Evolutionary conservation across 352 stramenopile genomes (phyloP).

Genomic region (Peronospora farinosa): DNA sequence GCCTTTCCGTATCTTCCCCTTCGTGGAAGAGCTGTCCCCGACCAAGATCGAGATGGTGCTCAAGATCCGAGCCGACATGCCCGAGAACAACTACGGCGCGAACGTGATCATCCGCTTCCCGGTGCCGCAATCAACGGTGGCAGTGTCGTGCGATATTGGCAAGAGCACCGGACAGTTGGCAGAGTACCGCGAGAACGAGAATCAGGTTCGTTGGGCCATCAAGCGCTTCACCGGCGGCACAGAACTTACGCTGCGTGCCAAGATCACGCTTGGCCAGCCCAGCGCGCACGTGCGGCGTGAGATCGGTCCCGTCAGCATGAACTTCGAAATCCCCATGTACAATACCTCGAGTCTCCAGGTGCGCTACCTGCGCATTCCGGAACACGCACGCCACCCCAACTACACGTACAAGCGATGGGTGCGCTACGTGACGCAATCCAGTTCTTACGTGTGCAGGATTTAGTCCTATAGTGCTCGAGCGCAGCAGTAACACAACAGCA

Average conservation of each 20-base stretch:
- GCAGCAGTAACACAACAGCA: slow-evolving; percentile 16
- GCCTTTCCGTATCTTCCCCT: slow-evolving; percentile 97
- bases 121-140: slow-evolving; percentile 84
- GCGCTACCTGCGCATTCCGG: slow-evolving; percentile 95
- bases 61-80: slow-evolving; percentile 90
- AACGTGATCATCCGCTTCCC: slow-evolving; percentile 95
- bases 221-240: slow-evolving; percentile 94
- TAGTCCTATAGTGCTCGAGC: slow-evolving; percentile 34
- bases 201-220: slow-evolving; percentile 94
- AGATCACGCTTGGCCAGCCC: slow-evolving; percentile 82
- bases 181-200: slow-evolving; percentile 93
- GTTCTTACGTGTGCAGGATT: slow-evolving; percentile 95
- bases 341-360: slow-evolving; percentile 98
- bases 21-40: slow-evolving; percentile 92
- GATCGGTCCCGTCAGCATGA: slow-evolving; percentile 96
- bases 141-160: slow-evolving; percentile 72
- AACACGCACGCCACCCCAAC: slow-evolving; percentile 90
- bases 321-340: slow-evolving; percentile 99
- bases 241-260: slow-evolving; percentile 93
- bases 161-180: slow-evolving; percentile 83
- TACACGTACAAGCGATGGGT: slow-evolving; percentile 99
- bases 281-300: slow-evolving; percentile 85
- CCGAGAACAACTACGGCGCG: slow-evolving; percentile 91
- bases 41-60: slow-evolving; percentile 93
- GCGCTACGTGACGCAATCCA: slow-evolving; percentile 97